Conservation (phyloP, 2,329 filamentous ascomycete species). For the Colletotrichum sp. region DNA sequence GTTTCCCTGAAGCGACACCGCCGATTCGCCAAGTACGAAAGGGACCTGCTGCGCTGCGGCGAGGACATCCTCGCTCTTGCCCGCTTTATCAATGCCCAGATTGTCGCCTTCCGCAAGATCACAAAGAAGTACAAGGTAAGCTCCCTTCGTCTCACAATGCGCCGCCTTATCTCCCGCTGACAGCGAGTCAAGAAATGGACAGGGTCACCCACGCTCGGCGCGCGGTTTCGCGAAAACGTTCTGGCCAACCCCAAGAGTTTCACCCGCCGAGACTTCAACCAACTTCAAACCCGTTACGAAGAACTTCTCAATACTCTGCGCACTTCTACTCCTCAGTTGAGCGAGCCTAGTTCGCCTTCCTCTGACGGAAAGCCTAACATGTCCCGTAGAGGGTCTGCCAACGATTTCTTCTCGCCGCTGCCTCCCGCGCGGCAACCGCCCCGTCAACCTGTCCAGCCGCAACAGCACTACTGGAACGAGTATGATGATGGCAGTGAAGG, state of each 20-base stretch:
- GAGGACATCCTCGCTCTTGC: slow-evolving; percentile 74
- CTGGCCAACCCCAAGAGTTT: slow-evolving; percentile 74
- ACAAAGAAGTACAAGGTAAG: slow-evolving; percentile 81
- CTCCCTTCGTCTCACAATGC: background rate
- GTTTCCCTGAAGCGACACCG: slow-evolving; percentile 53
- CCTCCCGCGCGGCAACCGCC: slow-evolving; percentile 23
- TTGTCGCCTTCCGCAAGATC: slow-evolving; percentile 80
- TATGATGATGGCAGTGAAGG: slow-evolving; percentile 81
- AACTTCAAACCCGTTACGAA: slow-evolving; percentile 55
- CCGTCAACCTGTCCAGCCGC: slow-evolving; percentile 28
- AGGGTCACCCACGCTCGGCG: slow-evolving; percentile 67
- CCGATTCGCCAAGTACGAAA: slow-evolving; percentile 58
- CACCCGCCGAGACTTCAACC: slow-evolving; percentile 67
- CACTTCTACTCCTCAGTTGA: slow-evolving; percentile 45
- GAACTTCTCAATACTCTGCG: slow-evolving; percentile 54
- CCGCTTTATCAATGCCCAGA: slow-evolving; percentile 76
- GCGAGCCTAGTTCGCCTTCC: slow-evolving; percentile 44
- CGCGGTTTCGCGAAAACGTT: slow-evolving; percentile 71
- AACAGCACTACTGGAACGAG: slow-evolving; percentile 78
- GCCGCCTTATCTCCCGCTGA: slow-evolving; percentile 4
- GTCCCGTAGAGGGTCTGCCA: slow-evolving; percentile 18
- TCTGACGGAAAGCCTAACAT: slow-evolving; percentile 27
- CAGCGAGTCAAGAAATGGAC: slow-evolving; percentile 75
- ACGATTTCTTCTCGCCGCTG: slow-evolving; percentile 10
- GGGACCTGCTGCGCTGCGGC: slow-evolving; percentile 61